Base-by-base conservation (phyloP, 2,329 filamentous ascomycete species). In the Dactylonectria estremocensis region DNA sequence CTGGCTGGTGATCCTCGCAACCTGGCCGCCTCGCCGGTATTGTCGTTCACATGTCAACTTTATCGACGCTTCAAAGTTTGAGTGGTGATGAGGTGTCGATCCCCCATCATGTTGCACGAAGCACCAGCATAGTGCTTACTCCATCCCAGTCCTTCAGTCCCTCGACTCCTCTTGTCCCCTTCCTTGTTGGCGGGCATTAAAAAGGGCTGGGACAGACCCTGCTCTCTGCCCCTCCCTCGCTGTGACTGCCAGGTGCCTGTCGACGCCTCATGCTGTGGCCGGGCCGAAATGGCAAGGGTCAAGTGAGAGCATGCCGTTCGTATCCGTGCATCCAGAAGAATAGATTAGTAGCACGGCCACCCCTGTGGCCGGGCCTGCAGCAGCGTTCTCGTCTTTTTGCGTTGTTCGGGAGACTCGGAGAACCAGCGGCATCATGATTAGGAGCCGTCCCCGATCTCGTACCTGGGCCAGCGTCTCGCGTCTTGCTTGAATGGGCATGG, bases 141-240 rank as follows among this genome's bases (percentile, higher is more conserved):
- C 24, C 24, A 28, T 28, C 24, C 24, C 4, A 28, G 24, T 28
- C 24, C 24, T 28, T 28, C 24, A 28, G 24, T 28, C 24, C 24
- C 24, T 7, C 24, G 24, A 28, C 24, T 7, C 24, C 24, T n/a
- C n/a, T n/a, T n/a, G n/a, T n/a, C n/a, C n/a, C n/a, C n/a, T n/a
- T n/a, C 28, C n/a, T 16, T 35, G 28, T n/a, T n/a, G 18, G 18
- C 24, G 45, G 45, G 45, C 45, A 22, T 22, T 2, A 24, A 48
- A 5, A 24, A 48, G 5, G 10, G 48, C 4, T 14, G 40, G 40
- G 40, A 43, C 14, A n/a, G 40, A n/a, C 16, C 40, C 40, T 43
- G 14, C 37, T 43, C 24, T 28, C 24, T 28, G 43, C n/a, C 18
- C 10, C 69, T 69, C 50, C 50, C 16, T 49, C 37, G 61, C 58